phyloP scores from a whole-genome alignment of 495 filamentous ascomycete species.

The Bacidia rubella region DNA sequence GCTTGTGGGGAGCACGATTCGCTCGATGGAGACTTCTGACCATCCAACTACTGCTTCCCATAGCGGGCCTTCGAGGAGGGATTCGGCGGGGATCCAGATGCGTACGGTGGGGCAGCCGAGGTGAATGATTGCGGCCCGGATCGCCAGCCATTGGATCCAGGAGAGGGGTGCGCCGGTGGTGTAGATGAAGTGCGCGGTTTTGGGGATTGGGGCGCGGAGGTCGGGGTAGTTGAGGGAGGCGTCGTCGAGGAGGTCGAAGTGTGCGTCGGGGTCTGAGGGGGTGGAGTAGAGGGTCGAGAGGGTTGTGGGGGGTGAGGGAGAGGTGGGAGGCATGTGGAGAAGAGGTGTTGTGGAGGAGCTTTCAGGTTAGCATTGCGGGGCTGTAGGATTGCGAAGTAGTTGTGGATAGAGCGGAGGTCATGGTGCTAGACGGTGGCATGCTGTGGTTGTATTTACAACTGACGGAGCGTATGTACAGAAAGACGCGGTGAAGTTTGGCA shows the following conservation, averaged over 20 bases:
- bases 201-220: constrained; percentile 2
- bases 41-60: constrained; percentile 1
- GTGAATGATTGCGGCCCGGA: constrained; percentile 1
- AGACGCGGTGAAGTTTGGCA: too few species aligned
- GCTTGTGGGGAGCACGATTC: constrained; percentile 1
- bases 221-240: not conserved
- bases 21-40: not conserved
- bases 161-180: not conserved
- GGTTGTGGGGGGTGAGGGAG: not conserved
- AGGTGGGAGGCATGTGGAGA: too few species aligned
- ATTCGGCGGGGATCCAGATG: constrained; percentile 1
- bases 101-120: constrained; percentile 1
- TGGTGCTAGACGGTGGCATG: not conserved
- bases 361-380: not conserved
- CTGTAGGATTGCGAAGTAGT: too few species aligned
- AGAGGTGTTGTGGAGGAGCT: not conserved
- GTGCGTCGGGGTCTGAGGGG: not conserved
- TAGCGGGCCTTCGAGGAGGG: not conserved
- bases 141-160: constrained; percentile 6
- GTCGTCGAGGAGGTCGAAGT: not conserved
- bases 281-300: not conserved
- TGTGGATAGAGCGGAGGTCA: not conserved
- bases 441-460: not conserved
- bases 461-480: too few species aligned
- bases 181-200: constrained; percentile 4